Evolutionary conservation across 108 stramenopile genomes (phyloP).

Genomic region (Aureococcus anophagefferens): DNA sequence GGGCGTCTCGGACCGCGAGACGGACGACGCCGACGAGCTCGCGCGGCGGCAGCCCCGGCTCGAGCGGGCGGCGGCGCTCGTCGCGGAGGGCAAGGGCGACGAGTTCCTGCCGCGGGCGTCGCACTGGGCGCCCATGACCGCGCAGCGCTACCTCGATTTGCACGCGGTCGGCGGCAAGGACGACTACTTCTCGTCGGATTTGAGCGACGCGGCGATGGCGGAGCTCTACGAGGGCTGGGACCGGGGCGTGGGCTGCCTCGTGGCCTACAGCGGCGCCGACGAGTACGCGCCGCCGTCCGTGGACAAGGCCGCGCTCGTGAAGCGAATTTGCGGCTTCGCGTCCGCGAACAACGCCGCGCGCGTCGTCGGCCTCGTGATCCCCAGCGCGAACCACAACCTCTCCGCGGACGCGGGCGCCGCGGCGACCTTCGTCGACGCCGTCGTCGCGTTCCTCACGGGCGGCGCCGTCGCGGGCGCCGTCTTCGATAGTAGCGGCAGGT

Average conservation of each 20-base stretch:
- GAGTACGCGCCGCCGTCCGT: slow-evolving; percentile 67
- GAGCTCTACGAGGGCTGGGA: slow-evolving; percentile 39
- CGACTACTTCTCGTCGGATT: slow-evolving; percentile 85
- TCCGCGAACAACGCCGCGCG: not conserved
- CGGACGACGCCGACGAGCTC: slow-evolving; percentile 16
- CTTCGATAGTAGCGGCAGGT: no score
- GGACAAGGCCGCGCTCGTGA: slow-evolving; percentile 41
- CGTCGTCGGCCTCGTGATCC: not conserved
- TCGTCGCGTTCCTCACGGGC: no score
- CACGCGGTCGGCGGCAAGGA: slow-evolving; percentile 64
- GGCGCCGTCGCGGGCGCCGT: no score
- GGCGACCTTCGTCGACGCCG: no score
- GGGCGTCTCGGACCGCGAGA: slow-evolving; percentile 82
- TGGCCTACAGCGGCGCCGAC: slow-evolving; percentile 69
- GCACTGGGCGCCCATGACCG: slow-evolving; percentile 87
- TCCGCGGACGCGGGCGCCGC: no score
- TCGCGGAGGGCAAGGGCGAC: slow-evolving; percentile 33
- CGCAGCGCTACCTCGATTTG: slow-evolving; percentile 66
- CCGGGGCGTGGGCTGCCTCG: slow-evolving; percentile 46
- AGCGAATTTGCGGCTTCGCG: slow-evolving; percentile 45
- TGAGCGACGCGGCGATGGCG: slow-evolving; percentile 59
- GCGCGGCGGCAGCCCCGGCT: slow-evolving; percentile 7
- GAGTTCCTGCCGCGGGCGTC: slow-evolving; percentile 82
- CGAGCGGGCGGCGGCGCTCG: slow-evolving; percentile 38
- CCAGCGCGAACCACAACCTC: not conserved